Base-by-base conservation (phyloP, 139 green algal genomes). In the Asterochloris sp. region DNA sequence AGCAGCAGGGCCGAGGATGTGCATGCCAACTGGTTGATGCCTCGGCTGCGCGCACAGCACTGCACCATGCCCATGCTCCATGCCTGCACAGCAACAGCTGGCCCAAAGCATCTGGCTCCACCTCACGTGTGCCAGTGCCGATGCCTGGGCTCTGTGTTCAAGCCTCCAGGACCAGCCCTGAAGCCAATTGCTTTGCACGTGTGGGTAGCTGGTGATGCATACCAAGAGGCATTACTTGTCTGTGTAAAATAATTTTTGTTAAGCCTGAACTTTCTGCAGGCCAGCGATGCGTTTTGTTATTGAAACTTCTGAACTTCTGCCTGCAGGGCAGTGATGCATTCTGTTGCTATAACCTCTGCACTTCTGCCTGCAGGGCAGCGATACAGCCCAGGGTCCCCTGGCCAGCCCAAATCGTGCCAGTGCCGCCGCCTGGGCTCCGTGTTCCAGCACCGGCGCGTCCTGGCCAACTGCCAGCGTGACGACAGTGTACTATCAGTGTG, bases 371-470 rank as follows among this genome's bases (percentile, higher is more conserved):
- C 78, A 83, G 78, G 78, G 12, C n/a, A 26, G 1, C 66, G 78
- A 13, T 77, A 83, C 78, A 77, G 68, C 68, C 78, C 78, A 38
- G 27, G 17, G 12, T 47, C 67, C 63, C 28, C 78, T 24, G 82
- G 76, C 10, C 83, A 88, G 27, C 80, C 83, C 13, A 69, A 83
- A 38, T 77, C 64, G 0, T 92, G 87, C 64, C 89, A 87, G 19
- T 90, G 87, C 81, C 73, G 78, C 21, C 85, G 75, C 26, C 69
- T 91, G 0, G 89, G 81, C 62, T 89, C 83, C 75, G 75, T 88
- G 23, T 93, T 93, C 85, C 91, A 91, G 74, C 83, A 93, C 69
- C 82, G 79, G 17, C 78, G 81, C 11, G 24, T 93, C 24, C 91
- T 80, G 69, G 88, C 85, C 21, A 92, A 91, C 86, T 54, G 73